Percentiles rank a stretch among this genome's conserved stretches.
Evolutionary conservation across 495 filamentous ascomycete species (phyloP).

Genomic region (Hamigera avellanea): DNA sequence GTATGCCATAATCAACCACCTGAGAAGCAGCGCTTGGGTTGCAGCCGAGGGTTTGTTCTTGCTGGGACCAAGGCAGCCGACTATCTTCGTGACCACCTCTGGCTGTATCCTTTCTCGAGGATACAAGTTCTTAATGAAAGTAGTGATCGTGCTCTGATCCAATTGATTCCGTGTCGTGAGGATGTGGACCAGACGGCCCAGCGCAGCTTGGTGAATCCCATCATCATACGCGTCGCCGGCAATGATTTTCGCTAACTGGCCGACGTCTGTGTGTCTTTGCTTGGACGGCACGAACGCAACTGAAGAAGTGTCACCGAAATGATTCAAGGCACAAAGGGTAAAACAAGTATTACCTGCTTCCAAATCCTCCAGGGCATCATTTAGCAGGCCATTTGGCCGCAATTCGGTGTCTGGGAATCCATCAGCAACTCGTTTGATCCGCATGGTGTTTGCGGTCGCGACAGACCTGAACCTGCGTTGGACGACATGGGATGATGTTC

Average conservation of each 20-base stretch:
- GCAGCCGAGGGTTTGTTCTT: constrained; percentile 62
- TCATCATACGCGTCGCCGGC: constrained; percentile 47
- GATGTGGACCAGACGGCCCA: constrained; percentile 55
- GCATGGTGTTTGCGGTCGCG: not conserved
- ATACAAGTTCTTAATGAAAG: constrained; percentile 64
- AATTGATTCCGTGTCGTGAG: constrained; percentile 55
- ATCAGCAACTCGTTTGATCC: not conserved
- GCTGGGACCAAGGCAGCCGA: constrained; percentile 69
- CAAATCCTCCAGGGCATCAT: constrained; percentile 30
- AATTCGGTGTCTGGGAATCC: constrained; percentile 5
- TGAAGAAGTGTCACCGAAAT: constrained; percentile 1
- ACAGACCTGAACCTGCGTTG: not conserved
- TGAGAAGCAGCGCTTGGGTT: constrained; percentile 57
- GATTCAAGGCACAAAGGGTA: not conserved
- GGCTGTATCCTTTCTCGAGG: constrained; percentile 51
- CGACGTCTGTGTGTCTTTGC: constrained; percentile 32
- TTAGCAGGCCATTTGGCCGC: constrained; percentile 15
- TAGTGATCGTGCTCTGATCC: constrained; percentile 59
- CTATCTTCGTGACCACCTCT: constrained; percentile 50
- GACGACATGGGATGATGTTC: too few relatives aligned
- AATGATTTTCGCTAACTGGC: constrained; percentile 27
- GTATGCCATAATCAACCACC: constrained; percentile 74
- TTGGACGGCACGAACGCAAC: constrained; percentile 30
- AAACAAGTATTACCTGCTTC: constrained; percentile 35
- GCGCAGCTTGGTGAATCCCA: constrained; percentile 48